Conservation (phyloP, 345 rosid species). For the Hibiscus syriacus region DNA sequence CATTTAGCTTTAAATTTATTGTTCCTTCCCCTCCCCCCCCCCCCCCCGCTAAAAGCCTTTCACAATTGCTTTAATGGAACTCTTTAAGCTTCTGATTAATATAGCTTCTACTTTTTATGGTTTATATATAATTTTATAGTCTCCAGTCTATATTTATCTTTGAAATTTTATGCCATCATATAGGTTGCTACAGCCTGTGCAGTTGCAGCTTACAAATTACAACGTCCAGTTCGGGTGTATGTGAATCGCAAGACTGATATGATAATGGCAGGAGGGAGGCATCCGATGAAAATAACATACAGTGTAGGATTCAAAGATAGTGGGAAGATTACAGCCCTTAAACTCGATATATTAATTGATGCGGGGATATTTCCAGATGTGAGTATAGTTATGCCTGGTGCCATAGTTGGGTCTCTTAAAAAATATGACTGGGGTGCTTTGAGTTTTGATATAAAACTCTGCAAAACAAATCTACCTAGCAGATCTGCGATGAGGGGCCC, state of each 20-base stretch:
- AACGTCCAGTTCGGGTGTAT: constrained; percentile 58
- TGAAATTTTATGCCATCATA: background rate
- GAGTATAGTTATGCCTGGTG: constrained; percentile 46
- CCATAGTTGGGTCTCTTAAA: constrained; percentile 31
- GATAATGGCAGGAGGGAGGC: constrained; percentile 92
- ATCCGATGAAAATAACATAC: constrained; percentile 81
- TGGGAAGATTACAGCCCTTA: constrained; percentile 74
- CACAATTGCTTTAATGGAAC: background rate
- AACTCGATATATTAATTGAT: constrained; percentile 47
- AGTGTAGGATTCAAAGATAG: constrained; percentile 71
- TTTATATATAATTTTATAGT: background rate
- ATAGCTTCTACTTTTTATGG: no score
- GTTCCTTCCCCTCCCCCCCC: background rate
- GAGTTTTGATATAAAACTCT: constrained; percentile 64
- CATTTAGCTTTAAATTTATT: background rate
- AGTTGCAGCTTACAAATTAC: constrained; percentile 59
- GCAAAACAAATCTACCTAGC: constrained; percentile 66
- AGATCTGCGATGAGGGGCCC: constrained; percentile 81
- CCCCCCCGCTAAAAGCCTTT: background rate
- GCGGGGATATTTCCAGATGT: constrained; percentile 53
- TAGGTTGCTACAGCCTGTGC: constrained; percentile 86
- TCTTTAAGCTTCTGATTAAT: background rate
- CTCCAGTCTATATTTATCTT: background rate
- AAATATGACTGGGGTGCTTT: constrained; percentile 86
- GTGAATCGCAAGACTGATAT: constrained; percentile 72